These are phyloP conservation scores for Scleroderma citrinum DNA, from an alignment of 768 basidiomycete genomes.

Conservation along the genomic window DNA sequence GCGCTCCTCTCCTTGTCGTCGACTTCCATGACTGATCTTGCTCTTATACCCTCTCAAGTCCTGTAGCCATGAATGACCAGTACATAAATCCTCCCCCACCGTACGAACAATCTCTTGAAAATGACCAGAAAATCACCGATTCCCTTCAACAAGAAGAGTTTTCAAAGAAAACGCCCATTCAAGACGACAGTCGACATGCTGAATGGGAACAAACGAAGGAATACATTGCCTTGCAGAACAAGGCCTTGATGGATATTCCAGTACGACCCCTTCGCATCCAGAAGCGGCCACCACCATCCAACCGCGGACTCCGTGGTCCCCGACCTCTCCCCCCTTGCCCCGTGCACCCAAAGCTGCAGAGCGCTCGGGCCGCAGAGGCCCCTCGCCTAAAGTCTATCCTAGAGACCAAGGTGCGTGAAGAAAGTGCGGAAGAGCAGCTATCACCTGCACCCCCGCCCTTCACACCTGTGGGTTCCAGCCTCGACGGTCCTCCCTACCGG, in stretches of 20 bases:
- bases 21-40: slow-evolving; percentile 2
- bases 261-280: slow-evolving; percentile 7
- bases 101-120: slow-evolving; percentile 36
- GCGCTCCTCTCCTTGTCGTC: slow-evolving; percentile 8
- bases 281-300: slow-evolving; percentile 2
- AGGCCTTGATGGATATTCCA: neutral
- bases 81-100: slow-evolving; percentile 35
- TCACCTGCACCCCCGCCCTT: slow-evolving; percentile 30
- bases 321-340: slow-evolving; percentile 26
- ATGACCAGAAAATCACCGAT: slow-evolving; percentile 47
- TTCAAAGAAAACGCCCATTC: slow-evolving; percentile 9
- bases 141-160: slow-evolving; percentile 7
- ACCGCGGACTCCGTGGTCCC: slow-evolving; percentile 1
- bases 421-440: slow-evolving; percentile 9
- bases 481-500: slow-evolving; percentile 33
- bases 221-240: slow-evolving; percentile 4
- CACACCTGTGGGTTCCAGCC: slow-evolving; percentile 27
- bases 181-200: slow-evolving; percentile 10
- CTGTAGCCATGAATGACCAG: slow-evolving; percentile 17
- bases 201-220: slow-evolving; percentile 14
- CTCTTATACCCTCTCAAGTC: neutral
- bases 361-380: neutral
- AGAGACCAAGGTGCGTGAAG: slow-evolving; percentile 6
- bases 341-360: neutral
- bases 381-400: neutral